phyloP scores from a whole-genome alignment of 2,329 filamentous ascomycete species.

The Biscogniauxia sp. region DNA sequence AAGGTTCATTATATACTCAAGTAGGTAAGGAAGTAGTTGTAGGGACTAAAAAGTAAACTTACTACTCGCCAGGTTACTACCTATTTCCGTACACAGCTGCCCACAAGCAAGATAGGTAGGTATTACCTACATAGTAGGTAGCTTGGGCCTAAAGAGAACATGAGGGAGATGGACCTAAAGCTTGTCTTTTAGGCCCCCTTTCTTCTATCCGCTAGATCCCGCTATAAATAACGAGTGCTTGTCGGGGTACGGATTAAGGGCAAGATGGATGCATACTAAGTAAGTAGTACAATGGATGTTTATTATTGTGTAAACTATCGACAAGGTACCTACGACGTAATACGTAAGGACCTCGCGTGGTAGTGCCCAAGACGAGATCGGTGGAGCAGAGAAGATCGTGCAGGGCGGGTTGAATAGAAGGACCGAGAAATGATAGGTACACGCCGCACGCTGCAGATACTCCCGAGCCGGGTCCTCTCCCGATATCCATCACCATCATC shows the following conservation, averaged over 20 bases:
- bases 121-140: too few species aligned
- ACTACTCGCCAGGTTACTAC: too few species aligned
- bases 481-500: not conserved
- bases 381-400: not conserved
- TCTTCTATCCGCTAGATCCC: not conserved
- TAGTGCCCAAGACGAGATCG: not conserved
- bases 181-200: not conserved
- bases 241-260: not conserved
- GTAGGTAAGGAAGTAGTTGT: too few species aligned
- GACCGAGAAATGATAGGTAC: slow-evolving; percentile 3
- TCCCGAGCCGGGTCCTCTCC: not conserved
- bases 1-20: too few species aligned
- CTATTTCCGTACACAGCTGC: not conserved
- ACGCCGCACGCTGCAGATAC: not conserved
- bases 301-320: not conserved
- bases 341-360: not conserved
- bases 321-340: not conserved
- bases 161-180: not conserved
- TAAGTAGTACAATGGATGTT: not conserved
- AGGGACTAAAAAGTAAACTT: too few species aligned
- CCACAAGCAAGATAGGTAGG: too few species aligned
- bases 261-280: too few species aligned
- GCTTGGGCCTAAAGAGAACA: too few species aligned
- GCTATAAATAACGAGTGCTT: not conserved
- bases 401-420: slow-evolving; percentile 1